These are phyloP conservation scores for Populus tomentosa DNA, from an alignment of 441 rosid species.

Conservation along the genomic window DNA sequence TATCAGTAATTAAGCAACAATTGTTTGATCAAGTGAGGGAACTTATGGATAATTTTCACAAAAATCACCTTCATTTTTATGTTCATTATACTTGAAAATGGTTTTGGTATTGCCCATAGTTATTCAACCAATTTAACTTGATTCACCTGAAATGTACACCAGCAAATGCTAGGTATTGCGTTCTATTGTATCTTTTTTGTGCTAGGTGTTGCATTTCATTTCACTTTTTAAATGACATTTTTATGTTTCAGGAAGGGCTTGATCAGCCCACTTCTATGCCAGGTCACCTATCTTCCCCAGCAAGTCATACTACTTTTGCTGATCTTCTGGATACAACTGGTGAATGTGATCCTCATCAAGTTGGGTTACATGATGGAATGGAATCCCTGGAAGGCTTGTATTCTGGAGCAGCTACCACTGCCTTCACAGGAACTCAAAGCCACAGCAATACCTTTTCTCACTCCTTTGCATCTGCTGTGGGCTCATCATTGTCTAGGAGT, in stretches of 20 bases:
- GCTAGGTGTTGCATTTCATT: background rate
- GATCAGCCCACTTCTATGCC: constrained; percentile 55
- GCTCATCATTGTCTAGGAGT: constrained; percentile 64
- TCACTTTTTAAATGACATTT: constrained; percentile 5
- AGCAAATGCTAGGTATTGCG: background rate
- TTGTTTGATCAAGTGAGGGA: background rate
- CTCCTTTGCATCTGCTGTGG: constrained; percentile 51
- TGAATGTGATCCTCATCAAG: constrained; percentile 29
- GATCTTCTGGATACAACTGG: constrained; percentile 45
- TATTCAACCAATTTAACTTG: background rate
- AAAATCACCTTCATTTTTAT: no score
- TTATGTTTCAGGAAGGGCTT: constrained; percentile 61
- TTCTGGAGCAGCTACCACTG: constrained; percentile 45
- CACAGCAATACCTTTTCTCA: constrained; percentile 31
- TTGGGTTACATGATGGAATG: constrained; percentile 43
- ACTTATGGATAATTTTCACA: background rate
- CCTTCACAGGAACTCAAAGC: constrained; percentile 32
- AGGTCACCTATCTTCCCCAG: constrained; percentile 55
- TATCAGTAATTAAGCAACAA: background rate
- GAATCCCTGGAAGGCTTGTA: constrained; percentile 45
- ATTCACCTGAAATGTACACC: background rate
- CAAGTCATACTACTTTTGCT: constrained; percentile 67
- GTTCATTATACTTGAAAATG: background rate
- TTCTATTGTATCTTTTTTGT: background rate
- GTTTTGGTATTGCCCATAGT: background rate